Percentiles rank a stretch among this genome's conserved stretches.
These are phyloP conservation scores for Euryodendron excelsum DNA, from an alignment of 148 eudicot species.

Conservation along the genomic window DNA sequence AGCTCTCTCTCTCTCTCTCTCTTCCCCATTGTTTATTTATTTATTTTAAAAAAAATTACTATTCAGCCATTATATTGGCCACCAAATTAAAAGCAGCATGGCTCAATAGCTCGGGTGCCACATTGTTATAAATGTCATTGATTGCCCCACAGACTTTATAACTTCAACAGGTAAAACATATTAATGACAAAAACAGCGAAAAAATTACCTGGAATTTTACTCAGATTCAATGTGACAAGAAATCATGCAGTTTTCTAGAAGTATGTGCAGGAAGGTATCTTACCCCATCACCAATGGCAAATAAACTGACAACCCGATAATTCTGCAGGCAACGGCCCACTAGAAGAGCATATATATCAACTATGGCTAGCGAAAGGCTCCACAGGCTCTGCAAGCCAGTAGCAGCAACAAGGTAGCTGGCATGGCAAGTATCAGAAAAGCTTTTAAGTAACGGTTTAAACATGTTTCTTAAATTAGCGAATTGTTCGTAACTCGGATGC, in stretches of 20 bases:
- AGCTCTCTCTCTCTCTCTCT: too few species aligned
- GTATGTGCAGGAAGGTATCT: conserved; percentile 14
- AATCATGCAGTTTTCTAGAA: background rate
- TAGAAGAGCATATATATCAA: conserved; percentile 66
- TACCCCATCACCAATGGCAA: conserved; percentile 90
- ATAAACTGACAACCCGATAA: conserved; percentile 47
- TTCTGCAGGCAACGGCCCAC: conserved; percentile 71
- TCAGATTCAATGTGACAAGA: background rate
- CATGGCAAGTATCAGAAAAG: conserved; percentile 3
- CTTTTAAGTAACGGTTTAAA: background rate
- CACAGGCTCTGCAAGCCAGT: conserved; percentile 76
- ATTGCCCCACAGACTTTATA: background rate
- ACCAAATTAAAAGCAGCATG: background rate
- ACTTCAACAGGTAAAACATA: background rate
- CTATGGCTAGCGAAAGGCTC: conserved; percentile 64
- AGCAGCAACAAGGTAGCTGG: conserved; percentile 85
- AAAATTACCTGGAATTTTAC: background rate
- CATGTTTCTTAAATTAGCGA: background rate
- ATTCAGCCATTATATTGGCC: background rate
- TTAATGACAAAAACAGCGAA: background rate
- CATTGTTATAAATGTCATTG: background rate
- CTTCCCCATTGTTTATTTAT: too few species aligned
- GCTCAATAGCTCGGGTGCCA: background rate
- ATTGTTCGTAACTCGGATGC: background rate
- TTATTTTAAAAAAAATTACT: too few species aligned